A percentile compares a stretch with the other conserved stretches of the same genome.
Evolutionary conservation across 192 early-diverging fungal genomes (phyloP).

Genomic region (Entomortierella beljakovae): DNA sequence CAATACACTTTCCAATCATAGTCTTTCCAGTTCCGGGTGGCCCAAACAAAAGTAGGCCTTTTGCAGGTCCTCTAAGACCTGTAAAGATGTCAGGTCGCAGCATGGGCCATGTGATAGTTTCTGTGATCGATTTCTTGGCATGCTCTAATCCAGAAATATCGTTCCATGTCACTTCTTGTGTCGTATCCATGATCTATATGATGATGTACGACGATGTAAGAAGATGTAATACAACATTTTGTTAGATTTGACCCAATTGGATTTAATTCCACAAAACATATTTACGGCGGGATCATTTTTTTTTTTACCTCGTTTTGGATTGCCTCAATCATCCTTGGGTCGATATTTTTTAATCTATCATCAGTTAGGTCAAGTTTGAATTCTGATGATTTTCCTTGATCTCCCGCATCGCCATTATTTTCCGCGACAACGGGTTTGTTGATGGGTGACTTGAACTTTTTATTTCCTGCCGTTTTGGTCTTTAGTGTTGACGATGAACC

Average conservation of each 20-base stretch:
- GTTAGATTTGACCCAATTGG: too few relatives aligned
- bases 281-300: too few relatives aligned
- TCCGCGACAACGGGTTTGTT: slow-evolving; percentile 20
- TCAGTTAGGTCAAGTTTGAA: slow-evolving; percentile 58
- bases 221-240: too few relatives aligned
- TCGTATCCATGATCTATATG: slow-evolving; percentile 70
- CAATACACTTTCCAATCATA: slow-evolving; percentile 90
- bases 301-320: slow-evolving; percentile 82
- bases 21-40: slow-evolving; percentile 93
- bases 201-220: background rate
- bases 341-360: slow-evolving; percentile 85
- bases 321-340: slow-evolving; percentile 88
- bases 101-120: slow-evolving; percentile 88
- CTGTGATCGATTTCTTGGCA: slow-evolving; percentile 83
- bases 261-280: too few relatives aligned
- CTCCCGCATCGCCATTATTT: slow-evolving; percentile 6
- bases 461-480: slow-evolving; percentile 23
- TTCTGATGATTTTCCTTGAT: background rate
- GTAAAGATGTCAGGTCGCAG: slow-evolving; percentile 81
- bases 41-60: slow-evolving; percentile 89
- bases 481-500: slow-evolving; percentile 6
- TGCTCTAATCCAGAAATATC: slow-evolving; percentile 88
- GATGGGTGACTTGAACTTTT: slow-evolving; percentile 64
- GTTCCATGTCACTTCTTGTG: slow-evolving; percentile 77
- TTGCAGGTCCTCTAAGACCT: slow-evolving; percentile 84